phyloP scores from a whole-genome alignment of 805 yeast genomes.

The Wickerhamia fluorescens region DNA sequence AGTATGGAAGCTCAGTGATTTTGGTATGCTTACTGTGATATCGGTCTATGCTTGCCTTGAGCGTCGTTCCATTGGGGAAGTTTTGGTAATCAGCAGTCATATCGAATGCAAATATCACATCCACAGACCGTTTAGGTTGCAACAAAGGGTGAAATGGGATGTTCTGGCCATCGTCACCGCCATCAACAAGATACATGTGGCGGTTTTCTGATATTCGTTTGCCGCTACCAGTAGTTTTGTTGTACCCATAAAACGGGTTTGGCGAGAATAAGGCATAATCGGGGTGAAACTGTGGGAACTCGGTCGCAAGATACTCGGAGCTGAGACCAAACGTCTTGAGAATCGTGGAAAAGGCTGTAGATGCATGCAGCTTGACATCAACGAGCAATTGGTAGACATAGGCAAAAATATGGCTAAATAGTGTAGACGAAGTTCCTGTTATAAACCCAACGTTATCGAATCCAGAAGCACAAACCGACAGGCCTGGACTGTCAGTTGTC shows the following conservation, averaged over 20 bases:
- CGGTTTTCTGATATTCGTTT: constrained; percentile 8
- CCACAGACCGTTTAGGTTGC: constrained; percentile 27
- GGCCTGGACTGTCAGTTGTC: constrained; percentile 13
- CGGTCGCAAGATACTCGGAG: constrained; percentile 14
- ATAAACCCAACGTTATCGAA: constrained; percentile 56
- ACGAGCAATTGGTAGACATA: constrained; percentile 37
- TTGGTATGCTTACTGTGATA: too few relatives aligned
- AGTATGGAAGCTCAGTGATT: too few relatives aligned
- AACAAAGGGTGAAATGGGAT: constrained; percentile 41
- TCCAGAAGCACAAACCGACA: constrained; percentile 40
- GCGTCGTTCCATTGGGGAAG: constrained; percentile 54
- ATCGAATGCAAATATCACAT: constrained; percentile 35
- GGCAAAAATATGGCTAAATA: constrained; percentile 49
- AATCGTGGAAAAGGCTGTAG: constrained; percentile 29
- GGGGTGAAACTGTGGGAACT: constrained; percentile 33
- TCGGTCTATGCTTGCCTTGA: constrained; percentile 26
- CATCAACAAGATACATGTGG: constrained; percentile 34
- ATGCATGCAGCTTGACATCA: constrained; percentile 24
- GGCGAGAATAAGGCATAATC: constrained; percentile 58
- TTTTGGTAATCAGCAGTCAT: constrained; percentile 46
- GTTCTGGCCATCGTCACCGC: constrained; percentile 45
- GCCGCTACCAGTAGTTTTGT: constrained; percentile 2
- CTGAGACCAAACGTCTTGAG: constrained; percentile 40
- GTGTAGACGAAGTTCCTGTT: constrained; percentile 57
- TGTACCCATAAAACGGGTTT: constrained; percentile 46